Base-by-base conservation (phyloP, 169 alveolate genomes). In the Cryptosporidium canis region DNA sequence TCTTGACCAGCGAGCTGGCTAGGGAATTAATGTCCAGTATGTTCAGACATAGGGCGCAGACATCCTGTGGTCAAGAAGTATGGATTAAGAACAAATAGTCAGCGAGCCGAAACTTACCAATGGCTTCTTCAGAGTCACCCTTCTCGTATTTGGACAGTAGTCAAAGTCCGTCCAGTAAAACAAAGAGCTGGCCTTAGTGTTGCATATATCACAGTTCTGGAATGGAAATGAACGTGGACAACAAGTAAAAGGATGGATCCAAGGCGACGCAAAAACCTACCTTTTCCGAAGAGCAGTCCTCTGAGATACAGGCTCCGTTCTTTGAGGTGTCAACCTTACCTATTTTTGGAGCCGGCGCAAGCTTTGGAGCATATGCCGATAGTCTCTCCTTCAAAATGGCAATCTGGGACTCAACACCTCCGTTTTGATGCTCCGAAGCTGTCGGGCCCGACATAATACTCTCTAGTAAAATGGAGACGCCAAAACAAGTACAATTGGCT, bases 291-390 rank as follows among this genome's bases (percentile, higher is more conserved):
- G 33, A 33, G 3, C 35, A 24, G 3, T 41, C 24, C 31, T 5
- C 27, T 24, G n/a, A 39, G 14, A 64, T 43, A 44, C 51, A 41
- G 35, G 55, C 41, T 18, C 87, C 72, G 55, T 58, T 55, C 21
- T 77, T 58, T 14, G 64, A 41, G 14, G 27, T 58, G 21, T 77
- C 71, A 24, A 77, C 41, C 39, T 63, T 56, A 27, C 71, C 58
- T 18, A 77, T 61, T 63, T 56, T 56, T 35, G 87, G 87, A 58
- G 37, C 51, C n/a, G 87, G 87, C n/a, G 72, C 70, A 21, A 77
- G 72, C 39, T n/a, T 77, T 43, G 18, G 31, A 1, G 87, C 68
- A 45, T 77, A 61, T 16, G 41, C 35, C 16, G 8, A 21, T 77
- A 77, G 21, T 58, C 39, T 55, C n/a, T 55, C 64, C 18, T 58